Base-by-base conservation (phyloP, 352 stramenopile species). In the Phytophthora brassicae region DNA sequence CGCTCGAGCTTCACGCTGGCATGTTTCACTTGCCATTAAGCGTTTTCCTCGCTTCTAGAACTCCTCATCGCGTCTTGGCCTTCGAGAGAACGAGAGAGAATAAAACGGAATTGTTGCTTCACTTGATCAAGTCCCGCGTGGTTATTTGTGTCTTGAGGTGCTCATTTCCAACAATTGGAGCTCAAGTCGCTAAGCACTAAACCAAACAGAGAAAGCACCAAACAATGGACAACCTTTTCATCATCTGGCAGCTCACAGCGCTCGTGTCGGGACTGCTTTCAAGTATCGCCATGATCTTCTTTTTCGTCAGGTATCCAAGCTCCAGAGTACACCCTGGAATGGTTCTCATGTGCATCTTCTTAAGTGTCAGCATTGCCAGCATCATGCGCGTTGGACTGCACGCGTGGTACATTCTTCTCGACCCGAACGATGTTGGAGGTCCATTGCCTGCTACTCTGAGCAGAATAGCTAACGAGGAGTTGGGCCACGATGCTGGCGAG, bases 261-360 rank as follows among this genome's bases (percentile, higher is more conserved):
- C 68, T 94, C 16, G 39, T 61, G 9, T 90, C 79, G 12, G 76
- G 75, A 23, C 31, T 84, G 17, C 26, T 89, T 17, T 81, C 84
- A 3, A 71, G 75, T 33, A 64, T 60, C 19, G 65, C 71, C 35
- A 92, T 91, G 81, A 53, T 91, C 56, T 74, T 75, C 49, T 88
- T 92, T 68, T 92, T 92, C 57, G 66, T 75, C 61, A 88, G 74
- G 62, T 89, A 84, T 54, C 60, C 74, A 3, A 82, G 78, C 46
- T 77, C 78, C 2, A 68, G 84, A 4, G 70, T 78, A 20, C 86
- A 94, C 44, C 86, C 86, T 1, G 86, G 86, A 0, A 75, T 83
- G 14, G 79, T 92, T 47, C 74, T 94, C 26, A 72, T 94, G 56
- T 90, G 80, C 59, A 87, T 94, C 51, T 88, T 92, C 49, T 56